These are phyloP conservation scores for Podospora pseudocomata DNA, from an alignment of 495 filamentous ascomycete species.

Conservation along the genomic window DNA sequence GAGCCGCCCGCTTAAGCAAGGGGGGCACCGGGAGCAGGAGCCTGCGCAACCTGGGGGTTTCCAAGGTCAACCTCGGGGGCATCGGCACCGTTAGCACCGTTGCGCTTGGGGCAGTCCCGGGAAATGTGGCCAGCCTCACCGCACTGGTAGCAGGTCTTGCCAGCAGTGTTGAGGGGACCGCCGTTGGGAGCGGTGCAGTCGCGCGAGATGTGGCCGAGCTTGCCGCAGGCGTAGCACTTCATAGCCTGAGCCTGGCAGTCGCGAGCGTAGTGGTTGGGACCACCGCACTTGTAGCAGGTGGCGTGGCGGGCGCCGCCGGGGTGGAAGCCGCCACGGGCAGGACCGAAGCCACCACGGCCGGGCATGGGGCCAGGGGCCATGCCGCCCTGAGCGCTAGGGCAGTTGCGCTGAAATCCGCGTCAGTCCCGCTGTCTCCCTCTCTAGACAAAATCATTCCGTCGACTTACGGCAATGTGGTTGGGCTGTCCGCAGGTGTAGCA, in stretches of 20 bases:
- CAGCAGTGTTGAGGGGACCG: constrained; percentile 88
- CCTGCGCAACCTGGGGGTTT: constrained; percentile 23
- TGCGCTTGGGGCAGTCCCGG: constrained; percentile 77
- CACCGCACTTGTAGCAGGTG: constrained; percentile 99
- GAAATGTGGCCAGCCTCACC: constrained; percentile 94
- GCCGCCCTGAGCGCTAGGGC: constrained; percentile 61
- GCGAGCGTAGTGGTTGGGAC: constrained; percentile 96
- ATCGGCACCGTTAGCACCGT: constrained; percentile 46
- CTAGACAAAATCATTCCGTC: background rate
- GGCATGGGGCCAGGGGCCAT: constrained; percentile 63
- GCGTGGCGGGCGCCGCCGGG: constrained; percentile 68
- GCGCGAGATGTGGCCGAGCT: constrained; percentile 94
- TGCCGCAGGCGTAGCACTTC: constrained; percentile 99
- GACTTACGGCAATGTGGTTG: constrained; percentile 71
- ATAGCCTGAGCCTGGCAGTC: constrained; percentile 99
- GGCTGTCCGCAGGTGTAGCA: constrained; percentile 95
- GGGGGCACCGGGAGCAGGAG: constrained; percentile 29
- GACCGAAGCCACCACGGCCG: constrained; percentile 43
- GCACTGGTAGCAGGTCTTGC: constrained; percentile 98
- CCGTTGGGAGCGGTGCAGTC: constrained; percentile 98
- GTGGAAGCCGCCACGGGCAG: constrained; percentile 62
- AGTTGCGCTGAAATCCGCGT: constrained; percentile 61
- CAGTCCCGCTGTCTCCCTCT: background rate
- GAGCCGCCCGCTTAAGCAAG: constrained; percentile 28
- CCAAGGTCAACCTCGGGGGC: constrained; percentile 32